phyloP scores from a whole-genome alignment of 345 rosid genomes.

The Gossypium anomalum region DNA sequence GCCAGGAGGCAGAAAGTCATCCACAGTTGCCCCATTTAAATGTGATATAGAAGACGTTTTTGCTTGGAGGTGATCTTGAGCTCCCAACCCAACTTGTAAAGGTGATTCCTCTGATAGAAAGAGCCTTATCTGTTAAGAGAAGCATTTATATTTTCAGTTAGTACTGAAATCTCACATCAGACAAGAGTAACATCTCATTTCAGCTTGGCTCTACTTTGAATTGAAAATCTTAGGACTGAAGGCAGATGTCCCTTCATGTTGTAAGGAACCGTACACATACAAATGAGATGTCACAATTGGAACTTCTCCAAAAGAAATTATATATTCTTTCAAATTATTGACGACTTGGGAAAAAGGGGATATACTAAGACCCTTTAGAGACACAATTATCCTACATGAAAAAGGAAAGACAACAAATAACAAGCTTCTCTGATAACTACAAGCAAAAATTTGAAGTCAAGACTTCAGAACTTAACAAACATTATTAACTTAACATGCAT shows the following conservation, averaged over 20 bases:
- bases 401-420: not conserved
- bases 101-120: conserved; percentile 74
- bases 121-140: conserved; percentile 18
- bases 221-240: not conserved
- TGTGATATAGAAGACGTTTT: conserved; percentile 54
- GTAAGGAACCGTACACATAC: not conserved
- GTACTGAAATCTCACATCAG: not conserved
- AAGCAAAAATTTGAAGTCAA: not conserved
- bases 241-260: not conserved
- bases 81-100: conserved; percentile 68
- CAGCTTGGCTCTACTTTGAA: not conserved
- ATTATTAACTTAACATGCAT: not conserved
- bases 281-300: not conserved
- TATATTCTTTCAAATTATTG: not conserved
- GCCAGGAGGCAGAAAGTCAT: conserved; percentile 45
- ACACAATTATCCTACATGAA: not conserved
- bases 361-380: not conserved
- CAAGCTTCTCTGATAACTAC: not conserved
- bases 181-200: not conserved
- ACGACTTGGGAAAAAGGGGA: not conserved
- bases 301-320: not conserved
- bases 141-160: conserved; percentile 9
- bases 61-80: conserved; percentile 96
- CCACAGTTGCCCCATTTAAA: conserved; percentile 31
- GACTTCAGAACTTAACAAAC: not conserved